Evolutionary conservation across 768 basidiomycete species (phyloP), one percentile per base, ranked within the genome.

Genomic region (Termitomyces eurrhizus): DNA sequence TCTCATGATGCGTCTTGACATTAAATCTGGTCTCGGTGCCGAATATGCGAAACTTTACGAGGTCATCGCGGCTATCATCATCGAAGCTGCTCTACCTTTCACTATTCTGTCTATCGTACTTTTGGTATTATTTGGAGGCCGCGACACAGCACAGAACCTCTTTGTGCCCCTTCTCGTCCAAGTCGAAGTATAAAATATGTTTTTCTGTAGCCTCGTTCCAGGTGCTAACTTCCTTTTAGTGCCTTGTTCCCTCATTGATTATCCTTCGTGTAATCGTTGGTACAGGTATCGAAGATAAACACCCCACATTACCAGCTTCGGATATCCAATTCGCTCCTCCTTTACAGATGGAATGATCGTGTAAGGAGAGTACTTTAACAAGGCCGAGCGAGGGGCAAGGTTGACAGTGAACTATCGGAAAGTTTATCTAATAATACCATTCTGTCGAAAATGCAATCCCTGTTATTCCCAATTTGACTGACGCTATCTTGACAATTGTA

Each of bases 21-120:
- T 73, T 24, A 60, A 65, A 14, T 51, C 62, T 18, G 50, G 63
- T 14, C 61, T 75, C 9, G 68, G 72, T 2, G 53, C 62, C 3
- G 66, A 73, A 45, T 65, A 70, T 56, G 68, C 71, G 21, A 62
- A 57, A 35, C 62, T 62, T 26, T 77, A 76, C 59, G 71, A 73
- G 0, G 65, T 68, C n/a, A 67, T 73, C 41, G 67, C 66, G 8
- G 66, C 74, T 14, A 68, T 76, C 56, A 65, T 74, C 50, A 57
- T 77, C 24, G 75, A 77, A 62, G 70, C 71, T 16, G 74, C 76
- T 21, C 53, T 73, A 14, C 74, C 74, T 2, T 76, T 73, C 69
- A 70, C 71, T 9, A 44, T 75, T 21, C 56, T 75, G 8, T 74
- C 72, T 8, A 64, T 75, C 45, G 61, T 71, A 16, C 65, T 69